Percentiles rank a stretch among this genome's conserved stretches.
These are phyloP conservation scores for Vaccinium vitisidaea DNA, from an alignment of 148 eudicot genomes.

Conservation along the genomic window DNA sequence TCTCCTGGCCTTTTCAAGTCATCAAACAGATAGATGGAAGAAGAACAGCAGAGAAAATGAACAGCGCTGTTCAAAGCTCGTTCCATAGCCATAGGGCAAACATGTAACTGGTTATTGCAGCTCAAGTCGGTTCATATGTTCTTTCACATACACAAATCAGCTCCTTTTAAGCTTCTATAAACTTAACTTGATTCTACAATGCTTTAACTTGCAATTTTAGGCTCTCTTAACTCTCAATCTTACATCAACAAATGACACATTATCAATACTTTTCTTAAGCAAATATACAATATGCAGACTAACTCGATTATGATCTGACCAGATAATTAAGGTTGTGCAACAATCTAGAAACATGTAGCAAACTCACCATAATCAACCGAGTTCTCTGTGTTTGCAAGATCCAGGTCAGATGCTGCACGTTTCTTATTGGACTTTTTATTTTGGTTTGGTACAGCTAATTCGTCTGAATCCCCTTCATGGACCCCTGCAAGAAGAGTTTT, in stretches of 20 bases:
- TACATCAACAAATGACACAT: conserved; percentile 3
- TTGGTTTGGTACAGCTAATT: conserved; percentile 21
- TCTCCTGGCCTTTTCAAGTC: background rate
- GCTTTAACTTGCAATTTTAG: background rate
- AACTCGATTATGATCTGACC: conserved; percentile 5
- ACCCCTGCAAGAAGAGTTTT: conserved; percentile 21
- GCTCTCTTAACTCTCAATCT: background rate
- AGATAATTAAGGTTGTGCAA: background rate
- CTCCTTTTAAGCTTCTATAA: background rate
- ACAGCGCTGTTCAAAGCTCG: background rate
- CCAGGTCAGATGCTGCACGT: conserved; percentile 41
- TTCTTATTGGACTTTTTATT: conserved; percentile 41
- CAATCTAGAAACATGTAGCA: background rate
- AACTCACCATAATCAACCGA: conserved; percentile 17
- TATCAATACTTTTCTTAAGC: background rate
- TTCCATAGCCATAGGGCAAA: background rate
- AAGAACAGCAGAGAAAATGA: background rate
- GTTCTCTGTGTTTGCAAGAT: conserved; percentile 22
- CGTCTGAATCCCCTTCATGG: conserved; percentile 24
- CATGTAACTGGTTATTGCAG: background rate
- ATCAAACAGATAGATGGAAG: conserved; percentile 7
- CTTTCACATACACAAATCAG: conserved; percentile 6
- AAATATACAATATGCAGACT: background rate
- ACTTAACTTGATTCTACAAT: background rate
- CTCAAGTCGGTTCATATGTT: background rate